phyloP scores from a whole-genome alignment of 768 basidiomycete species.

The Leccinum subtestaceum region DNA sequence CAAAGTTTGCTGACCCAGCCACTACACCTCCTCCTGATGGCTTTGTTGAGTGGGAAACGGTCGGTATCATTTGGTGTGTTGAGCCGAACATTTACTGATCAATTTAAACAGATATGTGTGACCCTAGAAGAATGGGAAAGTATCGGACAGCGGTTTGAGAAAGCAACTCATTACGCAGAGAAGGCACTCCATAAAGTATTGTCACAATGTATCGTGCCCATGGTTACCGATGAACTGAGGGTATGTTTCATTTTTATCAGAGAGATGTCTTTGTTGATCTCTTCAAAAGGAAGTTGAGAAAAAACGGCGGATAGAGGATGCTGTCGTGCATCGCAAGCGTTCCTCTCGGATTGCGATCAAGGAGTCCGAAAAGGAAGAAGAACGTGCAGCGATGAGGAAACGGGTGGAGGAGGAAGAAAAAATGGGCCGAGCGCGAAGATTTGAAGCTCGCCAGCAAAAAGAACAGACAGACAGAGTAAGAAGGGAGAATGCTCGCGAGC shows the following conservation, averaged over 20 bases:
- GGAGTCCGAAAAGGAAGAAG: constrained; percentile 78
- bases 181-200: constrained; percentile 73
- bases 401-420: constrained; percentile 69
- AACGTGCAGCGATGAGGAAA: constrained; percentile 53
- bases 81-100: background rate
- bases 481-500: constrained; percentile 61
- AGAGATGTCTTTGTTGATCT: constrained; percentile 3
- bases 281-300: constrained; percentile 55
- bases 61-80: constrained; percentile 35
- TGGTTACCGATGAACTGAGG: constrained; percentile 63
- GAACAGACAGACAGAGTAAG: constrained; percentile 53
- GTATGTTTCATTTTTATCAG: constrained; percentile 35
- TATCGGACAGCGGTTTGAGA: constrained; percentile 70
- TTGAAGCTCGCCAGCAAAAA: constrained; percentile 53
- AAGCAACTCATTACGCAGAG: constrained; percentile 76
- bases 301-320: constrained; percentile 65
- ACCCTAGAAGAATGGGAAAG: constrained; percentile 84
- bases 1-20: background rate
- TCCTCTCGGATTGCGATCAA: constrained; percentile 84
- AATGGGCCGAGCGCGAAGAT: constrained; percentile 56
- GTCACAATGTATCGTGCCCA: constrained; percentile 63
- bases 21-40: constrained; percentile 37
- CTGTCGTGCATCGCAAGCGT: constrained; percentile 81
- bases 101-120: constrained; percentile 64
- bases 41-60: constrained; percentile 92